Conservation (phyloP, 192 early-diverging fungal genomes). For the Piromyces finnis region DNA sequence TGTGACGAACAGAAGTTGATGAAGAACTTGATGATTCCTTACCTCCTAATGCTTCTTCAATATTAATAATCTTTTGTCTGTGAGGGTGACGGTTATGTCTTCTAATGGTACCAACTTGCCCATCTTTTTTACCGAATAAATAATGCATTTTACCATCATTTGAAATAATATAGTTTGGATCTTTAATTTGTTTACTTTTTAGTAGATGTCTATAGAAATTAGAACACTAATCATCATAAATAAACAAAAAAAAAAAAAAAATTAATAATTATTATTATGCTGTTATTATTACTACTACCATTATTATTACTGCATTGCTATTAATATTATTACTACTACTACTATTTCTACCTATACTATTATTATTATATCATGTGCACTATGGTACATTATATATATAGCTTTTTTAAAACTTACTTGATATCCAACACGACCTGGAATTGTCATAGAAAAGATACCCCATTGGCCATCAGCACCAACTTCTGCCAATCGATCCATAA, state of each 20-base stretch:
- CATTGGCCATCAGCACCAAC: constrained; percentile 90
- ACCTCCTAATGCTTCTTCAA: not conserved
- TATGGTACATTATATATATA: too few relatives aligned
- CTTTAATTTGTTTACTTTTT: constrained; percentile 68
- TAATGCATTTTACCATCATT: constrained; percentile 82
- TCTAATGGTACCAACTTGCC: constrained; percentile 54
- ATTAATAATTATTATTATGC: too few relatives aligned
- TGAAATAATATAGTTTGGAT: constrained; percentile 83
- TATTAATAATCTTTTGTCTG: not conserved
- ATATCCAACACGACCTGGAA: constrained; percentile 90
- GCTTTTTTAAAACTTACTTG: constrained; percentile 50
- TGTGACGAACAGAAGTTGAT: not conserved
- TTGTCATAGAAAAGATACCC: constrained; percentile 90
- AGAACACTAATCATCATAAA: constrained; percentile 81
- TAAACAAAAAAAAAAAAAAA: too few relatives aligned
- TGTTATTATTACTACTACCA: too few relatives aligned
- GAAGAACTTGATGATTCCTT: too few relatives aligned
- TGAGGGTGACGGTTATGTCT: constrained; percentile 63
- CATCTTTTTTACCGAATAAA: constrained; percentile 71
- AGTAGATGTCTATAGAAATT: constrained; percentile 89
- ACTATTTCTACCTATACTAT: too few relatives aligned
- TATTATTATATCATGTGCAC: too few relatives aligned
- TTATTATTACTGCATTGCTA: too few relatives aligned
- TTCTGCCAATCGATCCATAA: constrained; percentile 66
- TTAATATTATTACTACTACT: too few relatives aligned